Base-by-base conservation (phyloP, 164 flowering plant genomes). In the Chimonanthus praecox region DNA sequence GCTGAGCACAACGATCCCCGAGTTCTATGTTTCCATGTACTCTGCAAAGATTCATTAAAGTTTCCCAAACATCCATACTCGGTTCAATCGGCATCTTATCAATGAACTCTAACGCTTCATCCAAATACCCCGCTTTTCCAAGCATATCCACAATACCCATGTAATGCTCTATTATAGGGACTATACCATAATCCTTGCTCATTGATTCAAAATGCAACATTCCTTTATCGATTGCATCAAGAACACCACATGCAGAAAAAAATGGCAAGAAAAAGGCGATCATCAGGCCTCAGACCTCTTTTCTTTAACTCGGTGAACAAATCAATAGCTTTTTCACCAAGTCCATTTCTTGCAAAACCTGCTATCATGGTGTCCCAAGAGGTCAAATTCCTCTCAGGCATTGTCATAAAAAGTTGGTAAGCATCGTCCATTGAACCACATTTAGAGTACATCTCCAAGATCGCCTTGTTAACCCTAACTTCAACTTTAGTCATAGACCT, bases 341-440 rank as follows among this genome's bases (percentile, higher is more conserved):
- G 83, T 54, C 84, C 92, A 77, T 91, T 89, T 75, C 82, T 82
- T 13, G 89, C 87, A 50, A 85, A 80, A 76, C 92, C 81, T 11
- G 79, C 67, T 70, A 93, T 90, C 93, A 91, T 90, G 63, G 78
- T 84, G 75, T 91, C 89, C 98, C 97, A 93, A 49, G 93, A 71
- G 2, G 91, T 84, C 80, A 86, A 78, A 72, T 93, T 86, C 6
- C 86, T 85, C 69, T 75, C 71, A 1, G 83, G 84, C 94, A 91
- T 91, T 49, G 74, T 79, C 64, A 80, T 75, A 72, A 93, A 93
- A 0, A 89, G 80, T 8, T 43, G 51, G 47, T 64, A 71, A 0
- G 98, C 94, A 73, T 90, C 87, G 20, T 84, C 77, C 84, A 86
- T 75, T 6, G 90, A 85, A 72, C 89, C 87, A 73, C 98, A 94